Evolutionary conservation across 495 filamentous ascomycete species (phyloP), one percentile per base, ranked within the genome.

Genomic region (Annulohypoxylon stygium): DNA sequence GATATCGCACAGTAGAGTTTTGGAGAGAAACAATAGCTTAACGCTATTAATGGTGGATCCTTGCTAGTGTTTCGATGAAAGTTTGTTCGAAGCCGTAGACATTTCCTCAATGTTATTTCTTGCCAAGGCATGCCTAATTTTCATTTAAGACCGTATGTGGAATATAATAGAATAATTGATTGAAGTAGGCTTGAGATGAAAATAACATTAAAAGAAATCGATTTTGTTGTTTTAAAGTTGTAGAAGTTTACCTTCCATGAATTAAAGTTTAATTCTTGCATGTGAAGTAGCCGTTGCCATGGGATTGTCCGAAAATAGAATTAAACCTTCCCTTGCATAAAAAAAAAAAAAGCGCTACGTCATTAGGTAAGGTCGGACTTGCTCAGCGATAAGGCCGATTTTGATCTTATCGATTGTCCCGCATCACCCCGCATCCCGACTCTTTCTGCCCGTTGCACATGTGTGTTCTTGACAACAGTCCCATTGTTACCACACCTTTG

Each of bases 361-460:
- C 67, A 63, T 58, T 36, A 23, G 23, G 51, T 41, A 50, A 57
- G 37, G 12, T 47, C 57, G 14, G 47, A 34, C 23, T 61, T 61
- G 12, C 47, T 61, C 60, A 67, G 30, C 14, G 34, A 63, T 54
- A 26, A 68, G 33, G 47, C 41, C 48, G 58, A 41, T 64, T 11
- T 14, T 60, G 7, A 37, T 30, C 33, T 60, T 36, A 60, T 36
- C 20, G 14, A 50, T 55, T 69, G 71, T 66, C 71, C 71, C 71
- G 54, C 71, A 39, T 20, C 36, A 65, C 65, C 65, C 65, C 70
- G 39, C 70, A 45, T 43, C 39, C 39, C 12, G 30, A 30, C 30
- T 14, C 39, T 43, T 43, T 43, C 1, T 43, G 12, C 39, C 12
- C 14, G 39, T 14, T 14, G 11, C 36, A 43, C 39, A 11, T n/a